A percentile compares a stretch with the other conserved stretches of the same genome.
Evolutionary conservation across 2,329 filamentous ascomycete species (phyloP).

Genomic region (Aureobasidium namibiae): DNA sequence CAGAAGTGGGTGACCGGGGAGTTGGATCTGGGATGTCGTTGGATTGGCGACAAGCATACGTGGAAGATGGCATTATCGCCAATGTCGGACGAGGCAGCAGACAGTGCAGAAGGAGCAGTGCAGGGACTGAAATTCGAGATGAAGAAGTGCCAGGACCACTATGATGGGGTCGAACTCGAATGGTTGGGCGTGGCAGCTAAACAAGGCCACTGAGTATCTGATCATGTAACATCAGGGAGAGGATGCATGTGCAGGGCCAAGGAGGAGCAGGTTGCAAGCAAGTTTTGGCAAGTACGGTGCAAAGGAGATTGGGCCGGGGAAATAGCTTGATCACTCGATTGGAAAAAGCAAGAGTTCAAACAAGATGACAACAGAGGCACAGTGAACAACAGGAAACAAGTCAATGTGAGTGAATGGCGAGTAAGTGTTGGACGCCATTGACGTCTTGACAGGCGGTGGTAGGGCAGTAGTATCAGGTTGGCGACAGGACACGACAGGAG

Average conservation of each 20-base stretch:
- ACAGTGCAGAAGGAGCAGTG: background rate
- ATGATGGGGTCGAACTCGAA: background rate
- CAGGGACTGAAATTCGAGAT: background rate
- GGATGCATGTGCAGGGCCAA: background rate
- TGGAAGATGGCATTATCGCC: conserved; percentile 2
- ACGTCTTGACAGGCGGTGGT: background rate
- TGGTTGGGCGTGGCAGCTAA: background rate
- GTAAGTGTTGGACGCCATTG: background rate
- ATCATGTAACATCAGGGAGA: background rate
- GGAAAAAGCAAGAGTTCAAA: background rate
- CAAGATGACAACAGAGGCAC: background rate
- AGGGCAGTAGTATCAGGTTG: background rate
- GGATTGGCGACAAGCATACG: conserved; percentile 5
- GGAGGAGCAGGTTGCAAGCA: background rate
- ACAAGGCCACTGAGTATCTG: background rate
- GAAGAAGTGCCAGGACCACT: background rate
- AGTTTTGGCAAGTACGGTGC: background rate
- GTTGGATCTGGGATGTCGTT: background rate
- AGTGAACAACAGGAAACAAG: background rate
- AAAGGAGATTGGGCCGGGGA: background rate
- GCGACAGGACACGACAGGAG: background rate
- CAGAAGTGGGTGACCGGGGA: background rate
- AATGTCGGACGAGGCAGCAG: background rate
- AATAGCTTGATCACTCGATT: background rate
- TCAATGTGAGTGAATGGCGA: background rate